Conservation (phyloP, 306 rosid genomes). For the Cicer yamashitae region DNA sequence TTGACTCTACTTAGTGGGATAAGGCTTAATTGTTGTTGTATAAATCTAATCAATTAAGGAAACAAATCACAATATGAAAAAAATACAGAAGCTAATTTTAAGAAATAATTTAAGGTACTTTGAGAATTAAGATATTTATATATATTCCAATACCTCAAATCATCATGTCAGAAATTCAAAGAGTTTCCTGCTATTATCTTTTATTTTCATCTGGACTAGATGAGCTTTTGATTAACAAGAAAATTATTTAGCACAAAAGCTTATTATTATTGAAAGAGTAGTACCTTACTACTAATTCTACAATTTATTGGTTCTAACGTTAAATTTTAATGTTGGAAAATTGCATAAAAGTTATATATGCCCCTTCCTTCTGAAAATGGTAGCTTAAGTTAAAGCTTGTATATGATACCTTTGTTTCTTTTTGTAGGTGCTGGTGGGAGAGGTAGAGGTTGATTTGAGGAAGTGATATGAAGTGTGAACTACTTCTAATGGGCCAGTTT, state of each 20-base stretch:
- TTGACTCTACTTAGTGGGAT: no score
- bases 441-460: constrained; percentile 62
- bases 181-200: neutral
- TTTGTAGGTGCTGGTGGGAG: constrained; percentile 70
- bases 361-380: neutral
- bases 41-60: constrained; percentile 7
- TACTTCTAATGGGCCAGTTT: constrained; percentile 34
- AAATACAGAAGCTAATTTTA: neutral
- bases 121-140: constrained; percentile 1
- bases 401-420: constrained; percentile 17
- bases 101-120: neutral
- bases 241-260: neutral
- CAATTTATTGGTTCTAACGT: neutral
- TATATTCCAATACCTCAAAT: constrained; percentile 1
- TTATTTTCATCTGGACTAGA: constrained; percentile 12
- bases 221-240: constrained; percentile 6
- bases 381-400: constrained; percentile 6
- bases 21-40: no score
- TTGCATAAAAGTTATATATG: neutral
- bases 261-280: neutral
- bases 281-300: neutral
- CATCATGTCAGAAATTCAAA: constrained; percentile 1
- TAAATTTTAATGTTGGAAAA: constrained; percentile 10
- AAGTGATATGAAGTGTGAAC: constrained; percentile 27
- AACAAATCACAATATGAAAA: neutral